These are phyloP conservation scores for Vigna nakashimae DNA, from an alignment of 306 rosid genomes.

Conservation along the genomic window DNA sequence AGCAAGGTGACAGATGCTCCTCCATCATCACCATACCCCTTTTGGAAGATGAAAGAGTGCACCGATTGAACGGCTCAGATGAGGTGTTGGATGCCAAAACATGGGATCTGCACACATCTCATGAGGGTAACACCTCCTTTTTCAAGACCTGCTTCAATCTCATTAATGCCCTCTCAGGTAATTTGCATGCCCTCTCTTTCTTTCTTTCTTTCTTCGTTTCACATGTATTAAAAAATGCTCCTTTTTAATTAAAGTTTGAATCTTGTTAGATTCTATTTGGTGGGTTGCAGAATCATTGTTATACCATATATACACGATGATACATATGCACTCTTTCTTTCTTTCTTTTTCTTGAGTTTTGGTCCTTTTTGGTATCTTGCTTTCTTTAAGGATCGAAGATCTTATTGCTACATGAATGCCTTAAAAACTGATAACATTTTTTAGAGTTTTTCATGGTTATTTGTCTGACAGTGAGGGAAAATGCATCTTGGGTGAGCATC, in stretches of 20 bases:
- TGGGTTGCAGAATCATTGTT: neutral
- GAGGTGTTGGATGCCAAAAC: neutral
- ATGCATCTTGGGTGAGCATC: neutral
- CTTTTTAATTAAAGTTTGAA: too few species aligned
- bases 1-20: neutral
- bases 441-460: neutral
- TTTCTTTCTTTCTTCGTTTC: neutral
- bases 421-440: neutral
- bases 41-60: constrained; percentile 18
- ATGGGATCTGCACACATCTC: neutral
- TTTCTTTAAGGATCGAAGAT: neutral
- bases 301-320: neutral
- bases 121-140: constrained; percentile 33
- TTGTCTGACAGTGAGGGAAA: neutral
- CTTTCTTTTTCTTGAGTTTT: neutral
- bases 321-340: neutral
- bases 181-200: neutral
- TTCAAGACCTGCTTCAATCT: constrained; percentile 52
- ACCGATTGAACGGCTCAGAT: neutral
- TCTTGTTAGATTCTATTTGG: neutral
- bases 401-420: neutral
- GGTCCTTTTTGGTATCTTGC: neutral
- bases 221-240: too few species aligned
- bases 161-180: constrained; percentile 56
- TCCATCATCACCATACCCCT: constrained; percentile 37